Evolutionary conservation across 1,139 yeast species (phyloP).

Genomic region (Entelexis sorbosivorans): DNA sequence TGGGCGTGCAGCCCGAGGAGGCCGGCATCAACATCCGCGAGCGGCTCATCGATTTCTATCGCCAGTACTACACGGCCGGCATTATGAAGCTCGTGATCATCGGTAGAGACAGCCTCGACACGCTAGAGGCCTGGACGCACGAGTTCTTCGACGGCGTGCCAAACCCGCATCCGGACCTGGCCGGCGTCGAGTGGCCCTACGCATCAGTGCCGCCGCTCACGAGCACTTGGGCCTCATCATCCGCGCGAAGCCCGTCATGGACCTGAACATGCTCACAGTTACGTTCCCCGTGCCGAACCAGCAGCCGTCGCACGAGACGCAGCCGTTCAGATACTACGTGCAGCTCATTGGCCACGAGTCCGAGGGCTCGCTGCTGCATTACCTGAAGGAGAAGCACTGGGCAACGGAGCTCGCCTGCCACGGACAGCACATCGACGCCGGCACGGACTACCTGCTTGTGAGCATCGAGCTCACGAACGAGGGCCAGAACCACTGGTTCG

Average conservation of each 20-base stretch:
- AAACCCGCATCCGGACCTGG: slow-evolving; percentile 40
- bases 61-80: slow-evolving; percentile 53
- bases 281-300: slow-evolving; percentile 69
- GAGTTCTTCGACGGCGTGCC: slow-evolving; percentile 56
- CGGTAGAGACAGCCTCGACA: slow-evolving; percentile 70
- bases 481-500: slow-evolving; percentile 57
- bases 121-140: slow-evolving; percentile 57
- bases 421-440: slow-evolving; percentile 54
- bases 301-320: slow-evolving; percentile 48
- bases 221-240: slow-evolving; percentile 46
- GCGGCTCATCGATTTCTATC: slow-evolving; percentile 50
- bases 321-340: slow-evolving; percentile 59
- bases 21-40: slow-evolving; percentile 55
- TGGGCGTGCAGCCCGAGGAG: slow-evolving; percentile 44
- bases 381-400: slow-evolving; percentile 64
- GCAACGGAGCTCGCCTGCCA: slow-evolving; percentile 74
- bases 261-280: slow-evolving; percentile 54
- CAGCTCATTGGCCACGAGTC: slow-evolving; percentile 91
- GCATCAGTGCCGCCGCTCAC: slow-evolving; percentile 35
- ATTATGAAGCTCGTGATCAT: slow-evolving; percentile 77
- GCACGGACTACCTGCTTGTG: slow-evolving; percentile 53
- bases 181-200: slow-evolving; percentile 30
- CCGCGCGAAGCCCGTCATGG: slow-evolving; percentile 73
- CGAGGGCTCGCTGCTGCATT: slow-evolving; percentile 64
- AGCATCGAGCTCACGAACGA: slow-evolving; percentile 64